Evolutionary conservation across 768 basidiomycete genomes (phyloP).

Genomic region (Filobasidium wieringae): DNA sequence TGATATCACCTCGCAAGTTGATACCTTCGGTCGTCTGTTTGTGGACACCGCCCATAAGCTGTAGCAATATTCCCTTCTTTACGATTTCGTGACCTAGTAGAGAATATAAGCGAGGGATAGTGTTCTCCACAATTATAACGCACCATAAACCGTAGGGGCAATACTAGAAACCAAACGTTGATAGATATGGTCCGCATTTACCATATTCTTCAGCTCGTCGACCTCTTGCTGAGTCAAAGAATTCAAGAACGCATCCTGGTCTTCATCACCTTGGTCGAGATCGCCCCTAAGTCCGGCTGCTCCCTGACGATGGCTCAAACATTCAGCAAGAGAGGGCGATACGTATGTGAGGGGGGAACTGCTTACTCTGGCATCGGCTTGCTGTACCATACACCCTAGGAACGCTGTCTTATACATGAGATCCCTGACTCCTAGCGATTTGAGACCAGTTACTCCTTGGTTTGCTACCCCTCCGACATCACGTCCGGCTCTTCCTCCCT

Average conservation of each 20-base stretch:
- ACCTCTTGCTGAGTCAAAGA: conserved; percentile 87
- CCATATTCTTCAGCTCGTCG: conserved; percentile 88
- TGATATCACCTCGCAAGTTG: conserved; percentile 95
- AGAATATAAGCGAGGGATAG: background rate
- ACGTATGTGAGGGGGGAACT: too few species aligned
- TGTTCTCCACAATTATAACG: background rate
- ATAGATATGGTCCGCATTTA: conserved; percentile 88
- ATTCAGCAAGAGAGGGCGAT: background rate
- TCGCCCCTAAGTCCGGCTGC: conserved; percentile 78
- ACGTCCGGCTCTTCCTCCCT: conserved; percentile 50
- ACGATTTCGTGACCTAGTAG: conserved; percentile 76
- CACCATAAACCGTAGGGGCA: conserved; percentile 87
- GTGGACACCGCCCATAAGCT: conserved; percentile 97
- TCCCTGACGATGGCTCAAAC: conserved; percentile 36
- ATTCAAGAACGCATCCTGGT: conserved; percentile 65
- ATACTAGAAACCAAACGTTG: conserved; percentile 84
- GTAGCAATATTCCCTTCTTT: conserved; percentile 89
- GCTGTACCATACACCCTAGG: conserved; percentile 92
- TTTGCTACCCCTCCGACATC: conserved; percentile 48
- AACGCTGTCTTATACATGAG: conserved; percentile 98
- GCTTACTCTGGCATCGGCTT: conserved; percentile 74
- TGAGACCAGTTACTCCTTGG: conserved; percentile 81
- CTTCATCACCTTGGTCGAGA: conserved; percentile 58
- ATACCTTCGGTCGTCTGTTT: conserved; percentile 94
- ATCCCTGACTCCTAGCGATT: conserved; percentile 86